phyloP scores from a whole-genome alignment of 2,329 filamentous ascomycete species.

The Calonectria ilicicola region DNA sequence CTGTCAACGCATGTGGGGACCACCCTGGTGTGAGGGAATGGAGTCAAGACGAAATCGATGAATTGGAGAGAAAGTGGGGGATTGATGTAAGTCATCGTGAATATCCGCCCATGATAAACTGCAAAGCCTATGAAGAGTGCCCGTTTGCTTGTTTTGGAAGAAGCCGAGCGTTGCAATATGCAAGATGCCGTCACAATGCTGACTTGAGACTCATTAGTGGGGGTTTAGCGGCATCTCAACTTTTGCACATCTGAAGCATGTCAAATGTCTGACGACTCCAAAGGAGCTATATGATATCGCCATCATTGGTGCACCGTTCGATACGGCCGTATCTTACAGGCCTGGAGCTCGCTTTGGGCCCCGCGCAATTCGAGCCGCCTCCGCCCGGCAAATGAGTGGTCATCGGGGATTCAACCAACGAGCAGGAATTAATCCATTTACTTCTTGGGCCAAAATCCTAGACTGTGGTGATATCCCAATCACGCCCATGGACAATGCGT shows the following conservation, averaged over 20 bases:
- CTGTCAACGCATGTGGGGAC: neutral
- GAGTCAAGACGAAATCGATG: neutral
- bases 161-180: neutral
- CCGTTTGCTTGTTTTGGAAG: neutral
- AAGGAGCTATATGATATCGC: conserved; percentile 73
- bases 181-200: neutral
- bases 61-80: conserved; percentile 8
- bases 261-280: conserved; percentile 73
- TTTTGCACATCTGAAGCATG: conserved; percentile 75
- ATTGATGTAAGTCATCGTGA: neutral
- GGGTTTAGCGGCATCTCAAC: conserved; percentile 75
- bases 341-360: conserved; percentile 80
- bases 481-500: conserved; percentile 82
- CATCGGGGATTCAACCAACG: conserved; percentile 81
- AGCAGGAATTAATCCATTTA: conserved; percentile 82
- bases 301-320: conserved; percentile 76
- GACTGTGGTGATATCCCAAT: conserved; percentile 90
- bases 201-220: conserved; percentile 15
- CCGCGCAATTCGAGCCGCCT: conserved; percentile 83
- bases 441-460: conserved; percentile 78
- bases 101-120: neutral
- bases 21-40: neutral
- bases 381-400: conserved; percentile 75
- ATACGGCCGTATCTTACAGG: conserved; percentile 67
- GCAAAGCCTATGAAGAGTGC: neutral